Evolutionary conservation across 345 rosid species (phyloP).

Genomic region (Eucalyptus cloeziana): DNA sequence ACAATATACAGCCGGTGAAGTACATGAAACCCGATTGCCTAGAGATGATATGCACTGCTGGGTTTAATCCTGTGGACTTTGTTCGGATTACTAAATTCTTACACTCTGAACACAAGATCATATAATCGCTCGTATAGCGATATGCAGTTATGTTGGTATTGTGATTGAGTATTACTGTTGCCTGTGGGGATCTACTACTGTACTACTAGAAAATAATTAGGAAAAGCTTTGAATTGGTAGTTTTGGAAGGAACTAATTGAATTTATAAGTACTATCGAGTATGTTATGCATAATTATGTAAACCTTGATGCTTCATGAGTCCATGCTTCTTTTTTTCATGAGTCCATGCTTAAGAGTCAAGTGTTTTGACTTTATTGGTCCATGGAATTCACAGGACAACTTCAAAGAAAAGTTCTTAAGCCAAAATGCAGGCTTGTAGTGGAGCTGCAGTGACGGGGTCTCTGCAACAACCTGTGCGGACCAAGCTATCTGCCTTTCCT

Average conservation of each 20-base stretch:
- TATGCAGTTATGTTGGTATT: neutral
- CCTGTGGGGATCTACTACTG: neutral
- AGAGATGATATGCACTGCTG: neutral
- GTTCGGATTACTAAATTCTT: neutral
- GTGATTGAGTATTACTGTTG: neutral
- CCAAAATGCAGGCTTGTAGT: conserved; percentile 38
- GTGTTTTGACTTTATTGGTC: neutral
- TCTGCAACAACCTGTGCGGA: conserved; percentile 37
- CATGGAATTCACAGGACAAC: neutral
- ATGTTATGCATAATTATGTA: neutral
- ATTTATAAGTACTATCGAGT: neutral
- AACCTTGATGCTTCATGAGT: neutral
- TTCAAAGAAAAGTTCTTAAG: neutral
- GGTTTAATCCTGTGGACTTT: neutral
- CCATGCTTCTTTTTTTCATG: neutral
- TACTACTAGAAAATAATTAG: neutral
- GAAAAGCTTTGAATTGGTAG: neutral
- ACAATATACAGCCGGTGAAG: neutral
- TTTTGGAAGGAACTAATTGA: neutral
- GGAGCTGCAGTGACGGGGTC: conserved; percentile 49
- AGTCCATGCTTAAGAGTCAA: neutral
- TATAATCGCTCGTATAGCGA: neutral
- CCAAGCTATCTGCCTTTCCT: conserved; percentile 21
- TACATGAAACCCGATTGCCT: neutral
- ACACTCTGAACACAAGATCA: neutral